Conservation (phyloP, 2,329 filamentous ascomycete species). For the Trichoderma brevicompactum region DNA sequence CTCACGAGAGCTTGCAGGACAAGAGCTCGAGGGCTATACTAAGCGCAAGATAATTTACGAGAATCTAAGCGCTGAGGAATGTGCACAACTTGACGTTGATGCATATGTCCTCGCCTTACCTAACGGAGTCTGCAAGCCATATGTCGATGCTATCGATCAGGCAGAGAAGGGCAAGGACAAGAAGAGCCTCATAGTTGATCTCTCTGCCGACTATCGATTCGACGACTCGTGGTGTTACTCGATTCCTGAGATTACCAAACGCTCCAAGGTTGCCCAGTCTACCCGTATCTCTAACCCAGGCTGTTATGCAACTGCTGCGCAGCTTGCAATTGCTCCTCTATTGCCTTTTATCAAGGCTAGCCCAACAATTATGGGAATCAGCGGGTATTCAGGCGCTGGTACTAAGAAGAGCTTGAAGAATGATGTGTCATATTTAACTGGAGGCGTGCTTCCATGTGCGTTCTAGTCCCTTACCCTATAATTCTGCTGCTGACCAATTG, state of each 20-base stretch:
- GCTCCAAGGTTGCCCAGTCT: constrained; percentile 75
- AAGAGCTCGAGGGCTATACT: constrained; percentile 84
- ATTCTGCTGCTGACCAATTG: constrained; percentile 49
- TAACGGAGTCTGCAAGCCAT: constrained; percentile 93
- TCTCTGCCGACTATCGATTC: constrained; percentile 97
- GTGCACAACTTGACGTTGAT: constrained; percentile 86
- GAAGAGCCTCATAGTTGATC: constrained; percentile 81
- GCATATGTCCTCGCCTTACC: constrained; percentile 98
- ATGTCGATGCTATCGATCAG: constrained; percentile 83
- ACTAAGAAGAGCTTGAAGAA: constrained; percentile 96
- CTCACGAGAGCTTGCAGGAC: constrained; percentile 86
- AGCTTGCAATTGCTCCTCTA: constrained; percentile 79
- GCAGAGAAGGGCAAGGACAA: constrained; percentile 58
- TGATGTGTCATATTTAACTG: constrained; percentile 66
- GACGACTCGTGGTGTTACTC: constrained; percentile 66
- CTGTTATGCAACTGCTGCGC: constrained; percentile 92
- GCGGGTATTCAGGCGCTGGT: constrained; percentile 89
- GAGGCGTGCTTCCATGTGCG: not conserved
- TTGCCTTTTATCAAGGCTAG: not conserved
- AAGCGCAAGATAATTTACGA: constrained; percentile 94
- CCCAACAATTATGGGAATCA: not conserved
- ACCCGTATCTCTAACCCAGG: constrained; percentile 90
- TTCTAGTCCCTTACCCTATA: not conserved
- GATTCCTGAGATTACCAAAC: too few species aligned
- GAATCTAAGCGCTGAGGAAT: constrained; percentile 84